These are phyloP conservation scores for Calonectria henricotiae DNA, from an alignment of 2,329 filamentous ascomycete genomes.

Conservation along the genomic window DNA sequence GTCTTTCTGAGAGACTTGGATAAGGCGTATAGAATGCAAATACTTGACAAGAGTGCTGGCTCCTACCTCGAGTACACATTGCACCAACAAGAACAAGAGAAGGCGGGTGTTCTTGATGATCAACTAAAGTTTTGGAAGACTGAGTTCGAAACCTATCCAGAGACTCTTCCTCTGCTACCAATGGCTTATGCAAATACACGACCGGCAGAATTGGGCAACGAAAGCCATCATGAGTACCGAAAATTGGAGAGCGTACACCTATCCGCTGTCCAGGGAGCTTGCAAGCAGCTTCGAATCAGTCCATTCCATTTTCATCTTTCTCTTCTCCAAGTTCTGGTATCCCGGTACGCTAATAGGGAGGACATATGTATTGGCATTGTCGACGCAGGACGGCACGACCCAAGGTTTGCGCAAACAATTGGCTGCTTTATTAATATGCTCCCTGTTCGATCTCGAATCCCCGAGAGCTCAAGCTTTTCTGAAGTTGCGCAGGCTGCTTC, in stretches of 20 bases:
- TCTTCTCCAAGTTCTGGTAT: constrained; percentile 56
- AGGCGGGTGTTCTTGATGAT: constrained; percentile 28
- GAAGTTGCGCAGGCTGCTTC: constrained; percentile 43
- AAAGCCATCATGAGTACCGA: constrained; percentile 31
- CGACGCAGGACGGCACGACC: constrained; percentile 54
- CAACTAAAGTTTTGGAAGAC: constrained; percentile 37
- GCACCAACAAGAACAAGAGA: constrained; percentile 53
- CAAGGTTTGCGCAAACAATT: constrained; percentile 54
- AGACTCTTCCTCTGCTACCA: constrained; percentile 34
- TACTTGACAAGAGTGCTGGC: constrained; percentile 35
- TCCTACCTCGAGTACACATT: constrained; percentile 60
- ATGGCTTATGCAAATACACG: constrained; percentile 23
- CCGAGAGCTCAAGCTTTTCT: constrained; percentile 42
- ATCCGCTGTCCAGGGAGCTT: constrained; percentile 37
- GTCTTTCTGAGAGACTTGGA: constrained; percentile 64
- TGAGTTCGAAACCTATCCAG: constrained; percentile 36
- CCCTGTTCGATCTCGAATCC: constrained; percentile 58
- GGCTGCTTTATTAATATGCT: constrained; percentile 65
- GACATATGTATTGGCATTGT: constrained; percentile 65
- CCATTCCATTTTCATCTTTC: constrained; percentile 67
- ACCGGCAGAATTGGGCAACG: constrained; percentile 22
- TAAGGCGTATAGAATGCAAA: constrained; percentile 59
- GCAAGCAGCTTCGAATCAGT: constrained; percentile 43
- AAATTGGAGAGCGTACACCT: constrained; percentile 17
- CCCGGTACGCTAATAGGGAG: constrained; percentile 51